These are phyloP conservation scores for Fusarium siculi DNA, from an alignment of 2,329 filamentous ascomycete species.

Conservation along the genomic window DNA sequence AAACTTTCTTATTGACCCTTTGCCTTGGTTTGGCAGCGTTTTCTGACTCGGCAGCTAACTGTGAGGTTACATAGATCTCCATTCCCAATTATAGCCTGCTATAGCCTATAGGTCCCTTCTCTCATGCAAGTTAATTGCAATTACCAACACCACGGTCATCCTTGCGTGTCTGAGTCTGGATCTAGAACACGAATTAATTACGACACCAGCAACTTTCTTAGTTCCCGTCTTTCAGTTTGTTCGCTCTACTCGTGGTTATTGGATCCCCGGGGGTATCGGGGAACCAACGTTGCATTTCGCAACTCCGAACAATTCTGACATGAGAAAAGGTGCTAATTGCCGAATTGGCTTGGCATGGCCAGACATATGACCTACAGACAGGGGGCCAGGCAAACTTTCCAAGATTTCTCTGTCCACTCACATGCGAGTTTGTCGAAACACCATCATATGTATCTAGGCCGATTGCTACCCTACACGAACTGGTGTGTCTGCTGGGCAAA, in stretches of 20 bases:
- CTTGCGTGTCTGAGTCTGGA: slow-evolving; percentile 1
- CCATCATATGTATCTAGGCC: not conserved
- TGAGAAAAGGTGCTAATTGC: slow-evolving; percentile 9
- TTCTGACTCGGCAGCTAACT: slow-evolving; percentile 4
- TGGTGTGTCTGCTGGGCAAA: not conserved
- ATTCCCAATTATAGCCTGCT: slow-evolving; percentile 11
- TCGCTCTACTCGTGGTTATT: slow-evolving; percentile 2
- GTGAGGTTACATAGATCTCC: slow-evolving; percentile 9
- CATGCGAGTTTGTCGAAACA: slow-evolving; percentile 23
- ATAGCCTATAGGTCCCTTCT: not conserved
- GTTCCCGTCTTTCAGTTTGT: slow-evolving; percentile 6
- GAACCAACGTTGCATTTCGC: slow-evolving; percentile 20
- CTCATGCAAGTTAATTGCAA: slow-evolving; percentile 14
- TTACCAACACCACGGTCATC: slow-evolving; percentile 20
- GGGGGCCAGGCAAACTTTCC: slow-evolving; percentile 18
- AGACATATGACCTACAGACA: slow-evolving; percentile 14
- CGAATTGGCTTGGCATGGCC: slow-evolving; percentile 14
- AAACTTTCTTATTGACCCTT: slow-evolving; percentile 2
- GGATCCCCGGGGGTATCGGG: slow-evolving; percentile 1
- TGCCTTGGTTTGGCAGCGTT: slow-evolving; percentile 18
- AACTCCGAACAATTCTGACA: slow-evolving; percentile 6
- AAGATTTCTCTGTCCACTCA: slow-evolving; percentile 32
- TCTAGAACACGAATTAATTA: not conserved
- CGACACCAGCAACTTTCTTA: slow-evolving; percentile 12
- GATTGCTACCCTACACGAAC: slow-evolving; percentile 29